Evolutionary conservation across 306 rosid genomes (phyloP).

Genomic region (Gleditsia sinensis): DNA sequence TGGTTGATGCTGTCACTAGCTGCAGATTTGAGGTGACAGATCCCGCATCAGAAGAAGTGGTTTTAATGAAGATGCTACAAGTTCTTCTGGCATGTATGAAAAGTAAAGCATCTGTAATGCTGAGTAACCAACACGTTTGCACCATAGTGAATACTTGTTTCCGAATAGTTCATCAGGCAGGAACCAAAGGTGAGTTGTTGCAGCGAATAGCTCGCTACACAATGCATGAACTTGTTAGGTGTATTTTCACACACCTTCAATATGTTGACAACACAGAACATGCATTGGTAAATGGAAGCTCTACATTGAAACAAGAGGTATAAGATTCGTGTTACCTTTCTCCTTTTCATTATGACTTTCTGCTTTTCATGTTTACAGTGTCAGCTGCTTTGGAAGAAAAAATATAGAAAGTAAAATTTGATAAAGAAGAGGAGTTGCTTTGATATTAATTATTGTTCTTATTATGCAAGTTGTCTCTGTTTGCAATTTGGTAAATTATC

Average conservation of each 20-base stretch:
- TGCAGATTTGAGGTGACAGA: conserved; percentile 99
- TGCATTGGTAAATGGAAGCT: conserved; percentile 53
- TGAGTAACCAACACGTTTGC: conserved; percentile 95
- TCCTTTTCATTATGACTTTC: conserved; percentile 4
- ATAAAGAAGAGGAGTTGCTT: background rate
- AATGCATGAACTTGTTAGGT: conserved; percentile 89
- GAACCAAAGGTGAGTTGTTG: conserved; percentile 89
- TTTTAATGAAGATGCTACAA: conserved; percentile 90
- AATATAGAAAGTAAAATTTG: too few species aligned
- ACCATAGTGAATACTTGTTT: conserved; percentile 92
- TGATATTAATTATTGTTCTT: too few species aligned
- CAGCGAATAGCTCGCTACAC: conserved; percentile 97
- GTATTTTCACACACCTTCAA: conserved; percentile 89
- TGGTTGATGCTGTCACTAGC: conserved; percentile 95
- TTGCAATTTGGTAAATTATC: background rate
- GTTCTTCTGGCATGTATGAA: conserved; percentile 93
- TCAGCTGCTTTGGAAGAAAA: background rate
- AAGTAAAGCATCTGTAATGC: conserved; percentile 82
- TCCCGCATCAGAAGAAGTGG: conserved; percentile 98
- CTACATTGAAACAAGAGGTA: conserved; percentile 58
- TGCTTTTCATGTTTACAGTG: conserved; percentile 3
- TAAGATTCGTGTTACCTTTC: conserved; percentile 5
- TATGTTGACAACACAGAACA: conserved; percentile 61
- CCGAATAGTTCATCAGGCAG: conserved; percentile 97
- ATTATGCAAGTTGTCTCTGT: background rate